Evolutionary conservation across 2,329 filamentous ascomycete species (phyloP), one percentile per base, ranked within the genome.

Genomic region (Byssoonygena ceratinophila): DNA sequence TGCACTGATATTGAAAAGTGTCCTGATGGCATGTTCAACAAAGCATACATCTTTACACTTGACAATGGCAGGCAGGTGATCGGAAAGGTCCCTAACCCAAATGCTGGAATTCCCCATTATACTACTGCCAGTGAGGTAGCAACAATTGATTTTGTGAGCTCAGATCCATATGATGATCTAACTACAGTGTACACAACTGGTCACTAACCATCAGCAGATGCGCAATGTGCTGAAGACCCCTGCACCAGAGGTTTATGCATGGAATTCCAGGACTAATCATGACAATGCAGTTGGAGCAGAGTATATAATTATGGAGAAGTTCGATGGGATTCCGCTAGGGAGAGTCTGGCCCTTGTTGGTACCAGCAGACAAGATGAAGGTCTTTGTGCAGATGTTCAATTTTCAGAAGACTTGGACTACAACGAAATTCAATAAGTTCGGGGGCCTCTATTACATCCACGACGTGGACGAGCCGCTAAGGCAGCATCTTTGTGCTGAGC

Each of bases 1-100:
- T 52, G 49, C 22, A 49, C 49, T 50, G 51, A 51, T 46, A 59
- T 66, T 16, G 25, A 64, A 12, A 29, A 16, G 23, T 29, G 66
- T 23, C 34, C 55, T 7, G 57, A 61, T 50, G 58, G 56, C 29
- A 50, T 39, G n/a, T 59, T 56, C 58, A 71, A 62, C 53, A 51
- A 65, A 63, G 59, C 63, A 25, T 68, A 66, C 55, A 25, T 61
- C 16, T 56, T 68, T 41, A 56, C 59, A 3, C 56, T 58, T 55
- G 53, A 60, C 47, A 40, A 58, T 49, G 57, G 51, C 6, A 44
- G 32, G 2, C 20, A 57, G 41, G 56, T 58, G 36, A 46, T 59
- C 44, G 54, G 53, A n/a, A 56, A 55, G 43, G 46, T 55, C 5
- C 50, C 54, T 2, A 55, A 55, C n/a, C 51, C 54, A 1, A 55